Percentiles rank a stretch among this genome's conserved stretches.
phyloP scores from a whole-genome alignment of 257 asterid species.

The Penstemon newberryi region DNA sequence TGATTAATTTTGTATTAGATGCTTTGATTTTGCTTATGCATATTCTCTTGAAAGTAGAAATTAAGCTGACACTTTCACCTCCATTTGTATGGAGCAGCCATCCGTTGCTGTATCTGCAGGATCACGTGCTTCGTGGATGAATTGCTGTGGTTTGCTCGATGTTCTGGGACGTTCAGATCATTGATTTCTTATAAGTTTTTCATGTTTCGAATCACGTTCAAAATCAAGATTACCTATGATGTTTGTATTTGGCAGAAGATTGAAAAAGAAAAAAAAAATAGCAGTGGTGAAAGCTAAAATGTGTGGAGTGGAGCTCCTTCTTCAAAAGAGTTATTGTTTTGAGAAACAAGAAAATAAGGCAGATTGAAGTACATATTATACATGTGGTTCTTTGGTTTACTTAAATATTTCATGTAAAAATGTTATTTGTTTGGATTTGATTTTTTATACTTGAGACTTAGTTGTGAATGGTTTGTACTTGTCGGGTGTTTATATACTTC shows the following conservation, averaged over 20 bases:
- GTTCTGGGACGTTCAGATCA: slow-evolving; percentile 26
- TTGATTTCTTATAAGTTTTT: slow-evolving; percentile 26
- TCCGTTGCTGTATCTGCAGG: slow-evolving; percentile 22
- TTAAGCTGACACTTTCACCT: slow-evolving; percentile 1
- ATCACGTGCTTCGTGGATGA: slow-evolving; percentile 33
- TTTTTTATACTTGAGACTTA: no score
- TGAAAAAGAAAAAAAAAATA: no score
- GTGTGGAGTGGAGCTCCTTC: not conserved
- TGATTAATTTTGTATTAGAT: not conserved
- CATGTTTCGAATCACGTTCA: not conserved
- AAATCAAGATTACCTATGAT: no score
- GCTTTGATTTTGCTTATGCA: no score
- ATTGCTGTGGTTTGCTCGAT: slow-evolving; percentile 46
- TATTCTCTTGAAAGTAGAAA: not conserved
- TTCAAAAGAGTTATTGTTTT: not conserved
- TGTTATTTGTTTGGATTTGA: not conserved
- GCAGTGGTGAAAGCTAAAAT: not conserved
- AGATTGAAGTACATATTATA: not conserved
- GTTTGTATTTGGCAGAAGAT: no score
- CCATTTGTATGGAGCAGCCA: slow-evolving; percentile 29
- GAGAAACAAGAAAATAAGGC: not conserved
- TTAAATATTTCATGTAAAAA: not conserved
- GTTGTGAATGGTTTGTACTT: no score
- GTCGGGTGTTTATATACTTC: no score
- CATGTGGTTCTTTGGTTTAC: not conserved